phyloP scores from a whole-genome alignment of 768 basidiomycete species.

The Psilocybe cyanescens region DNA sequence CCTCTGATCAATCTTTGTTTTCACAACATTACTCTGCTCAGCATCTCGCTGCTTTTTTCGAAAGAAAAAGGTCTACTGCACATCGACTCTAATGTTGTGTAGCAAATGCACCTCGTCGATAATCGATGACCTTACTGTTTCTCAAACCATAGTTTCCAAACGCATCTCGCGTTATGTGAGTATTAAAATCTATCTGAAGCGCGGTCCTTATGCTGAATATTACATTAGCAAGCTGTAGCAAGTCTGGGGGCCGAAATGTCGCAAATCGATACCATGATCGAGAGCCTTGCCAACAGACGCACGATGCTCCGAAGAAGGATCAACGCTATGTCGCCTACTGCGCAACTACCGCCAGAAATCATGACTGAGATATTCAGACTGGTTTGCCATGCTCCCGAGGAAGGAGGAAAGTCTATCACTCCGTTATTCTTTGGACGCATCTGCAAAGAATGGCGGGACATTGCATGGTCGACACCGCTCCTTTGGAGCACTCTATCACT shows the following conservation, averaged over 20 bases:
- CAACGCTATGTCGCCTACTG: constrained; percentile 21
- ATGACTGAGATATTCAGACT: constrained; percentile 23
- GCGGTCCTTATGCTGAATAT: no score
- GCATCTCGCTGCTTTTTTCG: background rate
- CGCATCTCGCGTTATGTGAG: background rate
- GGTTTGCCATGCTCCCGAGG: constrained; percentile 7
- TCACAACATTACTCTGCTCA: background rate
- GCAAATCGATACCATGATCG: constrained; percentile 21
- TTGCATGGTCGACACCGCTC: constrained; percentile 22
- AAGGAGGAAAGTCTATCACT: constrained; percentile 1
- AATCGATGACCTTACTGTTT: background rate
- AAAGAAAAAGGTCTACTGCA: background rate
- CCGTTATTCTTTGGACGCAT: constrained; percentile 20
- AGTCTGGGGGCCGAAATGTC: constrained; percentile 21
- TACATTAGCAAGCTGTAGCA: constrained; percentile 11
- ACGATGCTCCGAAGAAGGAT: constrained; percentile 20
- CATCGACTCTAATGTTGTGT: constrained; percentile 7
- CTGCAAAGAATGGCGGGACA: constrained; percentile 23
- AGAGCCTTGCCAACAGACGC: constrained; percentile 18
- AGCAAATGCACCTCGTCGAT: constrained; percentile 1
- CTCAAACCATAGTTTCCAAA: background rate
- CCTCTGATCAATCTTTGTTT: background rate
- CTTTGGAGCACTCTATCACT: constrained; percentile 22
- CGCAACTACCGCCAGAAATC: constrained; percentile 21
- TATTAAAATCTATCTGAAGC: background rate